Percentiles rank a stretch among this genome's conserved stretches.
Conservation (phyloP, 768 basidiomycete species). For the Hirschioporus abietinus region DNA sequence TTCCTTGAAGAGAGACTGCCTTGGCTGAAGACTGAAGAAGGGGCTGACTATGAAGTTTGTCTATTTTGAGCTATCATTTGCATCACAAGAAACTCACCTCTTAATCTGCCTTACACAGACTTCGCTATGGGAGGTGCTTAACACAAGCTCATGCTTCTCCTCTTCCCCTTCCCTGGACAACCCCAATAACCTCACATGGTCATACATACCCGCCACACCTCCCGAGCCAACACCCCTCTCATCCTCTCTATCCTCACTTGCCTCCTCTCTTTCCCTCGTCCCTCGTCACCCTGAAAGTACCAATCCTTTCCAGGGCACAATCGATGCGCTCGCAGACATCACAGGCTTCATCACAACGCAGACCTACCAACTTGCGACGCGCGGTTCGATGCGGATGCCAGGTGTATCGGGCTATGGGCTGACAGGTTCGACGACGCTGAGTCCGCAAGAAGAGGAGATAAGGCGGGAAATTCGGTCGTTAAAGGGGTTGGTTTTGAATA, state of each 20-base stretch:
- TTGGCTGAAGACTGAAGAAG: constrained; percentile 52
- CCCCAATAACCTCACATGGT: constrained; percentile 31
- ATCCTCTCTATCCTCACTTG: constrained; percentile 16
- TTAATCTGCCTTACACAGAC: constrained; percentile 25
- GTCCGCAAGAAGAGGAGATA: constrained; percentile 58
- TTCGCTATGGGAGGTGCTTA: constrained; percentile 58
- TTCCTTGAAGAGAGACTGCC: constrained; percentile 52
- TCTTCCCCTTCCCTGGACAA: constrained; percentile 24
- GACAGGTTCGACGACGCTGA: constrained; percentile 13
- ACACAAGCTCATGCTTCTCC: constrained; percentile 45
- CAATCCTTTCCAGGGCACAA: constrained; percentile 50
- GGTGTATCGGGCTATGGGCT: constrained; percentile 26
- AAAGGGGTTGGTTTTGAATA: constrained; percentile 74
- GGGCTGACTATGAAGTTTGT: constrained; percentile 49
- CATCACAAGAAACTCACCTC: not conserved
- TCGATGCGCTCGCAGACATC: constrained; percentile 64
- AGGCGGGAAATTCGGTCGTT: constrained; percentile 69
- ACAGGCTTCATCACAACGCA: constrained; percentile 78
- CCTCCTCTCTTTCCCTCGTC: constrained; percentile 9
- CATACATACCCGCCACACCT: constrained; percentile 27
- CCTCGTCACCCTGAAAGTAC: constrained; percentile 10
- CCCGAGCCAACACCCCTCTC: constrained; percentile 19
- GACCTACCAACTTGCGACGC: constrained; percentile 44
- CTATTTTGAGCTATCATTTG: not conserved
- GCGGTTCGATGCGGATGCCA: constrained; percentile 14